Evolutionary conservation across 306 rosid genomes (phyloP), one percentile per base, ranked within the genome.

Genomic region (Boehmeria nivea): DNA sequence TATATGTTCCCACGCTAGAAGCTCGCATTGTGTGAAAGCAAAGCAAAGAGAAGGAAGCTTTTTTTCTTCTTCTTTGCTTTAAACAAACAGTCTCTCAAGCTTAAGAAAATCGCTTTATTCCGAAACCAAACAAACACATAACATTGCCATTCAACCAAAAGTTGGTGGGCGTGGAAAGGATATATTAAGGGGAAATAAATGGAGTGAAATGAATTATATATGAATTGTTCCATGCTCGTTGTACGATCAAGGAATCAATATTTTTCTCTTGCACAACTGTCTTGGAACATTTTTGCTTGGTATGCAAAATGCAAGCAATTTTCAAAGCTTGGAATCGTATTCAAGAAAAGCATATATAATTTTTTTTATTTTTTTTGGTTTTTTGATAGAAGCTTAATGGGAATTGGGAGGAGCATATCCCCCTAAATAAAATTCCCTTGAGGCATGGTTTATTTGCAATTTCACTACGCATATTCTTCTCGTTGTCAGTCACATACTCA

Each of bases 211-310:
- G 2, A 31, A 4, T 4, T 31, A 31, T 28, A 31, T 31, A 31
- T 31, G 9, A 4, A 1, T 31, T n/a, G n/a, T n/a, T n/a, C n/a
- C n/a, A n/a, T n/a, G n/a, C 9, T 31, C 17, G n/a, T 37, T 48
- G 45, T 46, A 26, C n/a, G 48, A 53, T 57, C 54, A 40, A 12
- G 39, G 71, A 65, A 65, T 65, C 43, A n/a, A 46, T 14, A 22
- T 4, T 12, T 54, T 20, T 16, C 21, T 54, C 12, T 0, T 16
- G 15, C 27, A 54, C 59, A 56, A 56, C 31, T 56, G 47, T 12
- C 61, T 40, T 39, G 34, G 14, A 56, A 37, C 31, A 40, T 39
- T 37, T 55, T 49, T 22, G 15, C 59, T 36, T 16, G 21, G 22
- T 4, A 3, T 16, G 14, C 38, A 51, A 51, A 51, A 51, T 13